Conservation (phyloP, 75 land plant genomes). For the Cunninghamia lanceolata region DNA sequence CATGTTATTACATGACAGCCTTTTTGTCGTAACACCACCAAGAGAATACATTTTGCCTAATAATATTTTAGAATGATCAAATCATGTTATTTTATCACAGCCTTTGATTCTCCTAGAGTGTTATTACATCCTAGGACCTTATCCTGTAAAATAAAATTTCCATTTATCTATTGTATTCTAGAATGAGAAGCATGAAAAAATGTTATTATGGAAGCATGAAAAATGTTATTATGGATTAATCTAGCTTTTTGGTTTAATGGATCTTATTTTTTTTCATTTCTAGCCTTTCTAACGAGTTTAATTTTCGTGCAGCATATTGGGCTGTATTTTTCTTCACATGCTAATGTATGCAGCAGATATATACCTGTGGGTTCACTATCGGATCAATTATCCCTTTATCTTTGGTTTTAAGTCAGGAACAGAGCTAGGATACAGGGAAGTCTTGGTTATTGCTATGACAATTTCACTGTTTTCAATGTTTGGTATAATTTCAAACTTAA, state of each 20-base stretch:
- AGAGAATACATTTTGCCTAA: no score
- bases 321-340: slow-evolving; percentile 46
- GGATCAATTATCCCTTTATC: slow-evolving; percentile 60
- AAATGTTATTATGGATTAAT: neutral
- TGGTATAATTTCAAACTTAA: slow-evolving; percentile 33
- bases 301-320: slow-evolving; percentile 38
- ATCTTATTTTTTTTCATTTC: neutral
- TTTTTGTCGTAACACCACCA: no score
- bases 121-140: neutral
- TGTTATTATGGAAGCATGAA: neutral
- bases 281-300: neutral
- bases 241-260: neutral
- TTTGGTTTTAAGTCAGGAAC: slow-evolving; percentile 55
- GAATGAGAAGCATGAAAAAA: neutral
- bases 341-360: slow-evolving; percentile 53
- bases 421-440: slow-evolving; percentile 47
- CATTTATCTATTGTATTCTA: neutral
- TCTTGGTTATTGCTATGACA: slow-evolving; percentile 38
- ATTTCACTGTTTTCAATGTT: slow-evolving; percentile 37
- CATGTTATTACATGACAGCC: no score
- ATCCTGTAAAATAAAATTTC: neutral
- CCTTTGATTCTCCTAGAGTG: neutral
- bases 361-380: slow-evolving; percentile 46
- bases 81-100: neutral
- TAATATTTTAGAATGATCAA: neutral